phyloP scores from a whole-genome alignment of 805 yeast species.

The Torulaspora microellipsoides region DNA sequence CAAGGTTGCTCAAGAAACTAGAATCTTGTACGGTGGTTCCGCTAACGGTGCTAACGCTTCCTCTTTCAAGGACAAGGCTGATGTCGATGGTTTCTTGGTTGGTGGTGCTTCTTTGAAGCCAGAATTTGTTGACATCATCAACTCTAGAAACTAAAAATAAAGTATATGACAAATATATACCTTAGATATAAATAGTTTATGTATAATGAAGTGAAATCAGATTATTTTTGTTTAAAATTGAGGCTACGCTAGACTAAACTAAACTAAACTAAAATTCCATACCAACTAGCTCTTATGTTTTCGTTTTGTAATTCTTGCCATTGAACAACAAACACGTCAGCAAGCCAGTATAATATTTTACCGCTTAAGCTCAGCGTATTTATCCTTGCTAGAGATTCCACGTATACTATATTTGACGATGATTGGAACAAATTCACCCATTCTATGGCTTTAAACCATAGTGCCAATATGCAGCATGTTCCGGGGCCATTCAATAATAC shows the following conservation, averaged over 20 bases:
- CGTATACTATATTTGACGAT: conserved; percentile 72
- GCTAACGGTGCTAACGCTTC: conserved; percentile 92
- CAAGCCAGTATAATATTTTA: conserved; percentile 57
- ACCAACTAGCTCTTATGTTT: conserved; percentile 57
- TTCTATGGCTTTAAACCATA: conserved; percentile 29
- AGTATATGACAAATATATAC: conserved; percentile 1
- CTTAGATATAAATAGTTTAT: conserved; percentile 7
- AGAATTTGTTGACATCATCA: conserved; percentile 92
- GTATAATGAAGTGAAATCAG: conserved; percentile 6
- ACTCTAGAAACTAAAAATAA: conserved; percentile 53
- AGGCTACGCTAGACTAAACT: too few relatives aligned
- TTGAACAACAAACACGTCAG: conserved; percentile 81
- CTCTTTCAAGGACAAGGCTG: conserved; percentile 85
- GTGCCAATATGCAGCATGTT: conserved; percentile 32
- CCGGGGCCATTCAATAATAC: conserved; percentile 39
- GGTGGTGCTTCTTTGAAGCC: conserved; percentile 99
- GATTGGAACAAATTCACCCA: conserved; percentile 15
- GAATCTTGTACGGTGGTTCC: conserved; percentile 98
- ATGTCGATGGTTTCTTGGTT: conserved; percentile 97
- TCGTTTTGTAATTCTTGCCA: conserved; percentile 61
- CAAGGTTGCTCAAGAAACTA: conserved; percentile 67
- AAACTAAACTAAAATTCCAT: conserved; percentile 66
- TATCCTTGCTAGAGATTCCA: conserved; percentile 87
- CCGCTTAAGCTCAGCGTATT: conserved; percentile 74
- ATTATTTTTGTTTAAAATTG: neutral